Evolutionary conservation across 257 asterid species (phyloP), one percentile per base, ranked within the genome.

Genomic region (Osmanthus fragrans): DNA sequence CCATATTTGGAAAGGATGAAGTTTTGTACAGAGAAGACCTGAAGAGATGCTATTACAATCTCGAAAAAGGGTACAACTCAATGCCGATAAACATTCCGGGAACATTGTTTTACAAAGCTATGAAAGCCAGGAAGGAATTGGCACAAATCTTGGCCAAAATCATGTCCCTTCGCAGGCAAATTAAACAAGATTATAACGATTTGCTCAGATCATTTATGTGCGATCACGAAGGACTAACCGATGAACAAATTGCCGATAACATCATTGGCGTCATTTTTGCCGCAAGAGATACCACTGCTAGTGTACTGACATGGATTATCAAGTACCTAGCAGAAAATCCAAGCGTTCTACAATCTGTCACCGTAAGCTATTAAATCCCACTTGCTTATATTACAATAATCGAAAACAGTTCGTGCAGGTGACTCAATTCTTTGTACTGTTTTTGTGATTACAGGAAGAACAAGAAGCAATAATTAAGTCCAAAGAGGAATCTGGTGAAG

Each of bases 281-380:
- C 0, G 97, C 97, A 27, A 89, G 97, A 29, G 97, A 91, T 69
- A 91, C 97, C 4, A 91, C 97, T 3, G 93, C 97, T 4, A 91
- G 92, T 76, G 85, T 92, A n/a, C 78, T 92, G 7, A 92, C 97
- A 36, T 92, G 97, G 97, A 85, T 88, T 75, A 76, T 92, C 80
- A 92, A 92, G 88, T 92, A 78, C 82, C 90, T 92, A 16, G 96
- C 87, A 30, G 97, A 91, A 71, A 91, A 90, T 74, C 92, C 95
- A 36, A 78, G 77, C 75, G 93, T 91, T 79, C 88, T 91, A 23
- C 88, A 88, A 75, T 86, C 90, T 70, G 95, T 92, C 87, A 91
- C 95, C 32, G 97, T 91, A 87, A 84, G 87, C 73, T 47, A 76
- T 49, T n/a, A 12, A 65, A 16, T 23, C 33, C 36, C 33, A 63